Base-by-base conservation (phyloP, 768 basidiomycete species). In the Bullera alba region DNA sequence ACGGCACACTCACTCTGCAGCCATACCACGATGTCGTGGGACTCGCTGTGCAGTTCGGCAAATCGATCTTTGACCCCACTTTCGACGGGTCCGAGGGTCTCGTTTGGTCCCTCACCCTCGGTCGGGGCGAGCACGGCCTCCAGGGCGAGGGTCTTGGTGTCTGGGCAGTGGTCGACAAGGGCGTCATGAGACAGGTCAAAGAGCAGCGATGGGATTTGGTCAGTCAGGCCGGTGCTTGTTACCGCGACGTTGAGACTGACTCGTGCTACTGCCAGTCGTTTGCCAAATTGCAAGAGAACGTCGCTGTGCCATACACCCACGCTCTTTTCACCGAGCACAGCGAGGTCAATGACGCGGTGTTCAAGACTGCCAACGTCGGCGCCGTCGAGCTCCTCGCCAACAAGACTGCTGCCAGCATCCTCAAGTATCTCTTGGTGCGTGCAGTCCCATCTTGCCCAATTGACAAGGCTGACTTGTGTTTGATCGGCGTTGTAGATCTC, bases 321-420 rank as follows among this genome's bases (percentile, higher is more conserved):
- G 80, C 82, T 12, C 79, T 89, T 60, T 87, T 91, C 84, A 83
- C 87, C 52, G 91, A 95, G 75, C 87, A 81, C 58, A 86, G 86
- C 8, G 91, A 93, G 59, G 77, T 88, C 48, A 86, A 87, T 2
- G 87, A 92, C 19, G 79, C 77, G 60, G 63, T 93, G 45, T 76
- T 88, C 66, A 90, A 87, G 62, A 73, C 74, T 14, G 60, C 77
- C 68, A 74, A 76, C 28, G 73, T 77, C 58, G 69, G 79, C 75
- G 73, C 93, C 25, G 56, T 78, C 46, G 74, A 79, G 23, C 72
- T 79, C n/a, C 76, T 93, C 46, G 76, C 79, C 44, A 77, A 85
- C 57, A 80, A 85, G 25, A 79, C 78, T 43, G 76, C 83, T 41
- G 77, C 80, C 41, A 79, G 81, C 32, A 83, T 86, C 75, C 87